Conservation (phyloP, 768 basidiomycete genomes). For the Kwoniella pini region DNA sequence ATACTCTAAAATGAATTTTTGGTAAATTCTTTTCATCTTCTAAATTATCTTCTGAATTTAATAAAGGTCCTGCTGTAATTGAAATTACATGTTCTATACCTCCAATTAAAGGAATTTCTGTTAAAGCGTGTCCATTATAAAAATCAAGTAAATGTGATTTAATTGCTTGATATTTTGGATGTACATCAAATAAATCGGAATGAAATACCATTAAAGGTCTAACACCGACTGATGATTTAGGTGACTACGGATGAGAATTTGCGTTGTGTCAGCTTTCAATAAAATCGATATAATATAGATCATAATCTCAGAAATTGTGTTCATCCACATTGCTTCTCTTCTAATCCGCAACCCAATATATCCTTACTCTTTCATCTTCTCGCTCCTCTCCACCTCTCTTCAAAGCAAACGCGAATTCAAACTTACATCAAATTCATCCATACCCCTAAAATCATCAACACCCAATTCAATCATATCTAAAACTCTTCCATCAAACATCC, state of each 20-base stretch:
- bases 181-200: constrained; percentile 89
- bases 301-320: too few species aligned
- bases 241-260: constrained; percentile 61
- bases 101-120: constrained; percentile 68
- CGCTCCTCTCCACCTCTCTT: too few species aligned
- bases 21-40: constrained; percentile 60
- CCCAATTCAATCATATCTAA: constrained; percentile 96
- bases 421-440: constrained; percentile 80
- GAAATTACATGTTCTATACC: constrained; percentile 53
- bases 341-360: too few species aligned
- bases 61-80: constrained; percentile 51
- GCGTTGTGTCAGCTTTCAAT: background rate
- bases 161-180: constrained; percentile 85
- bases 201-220: constrained; percentile 95
- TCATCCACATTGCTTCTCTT: too few species aligned
- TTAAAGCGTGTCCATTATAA: constrained; percentile 80
- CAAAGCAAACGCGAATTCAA: too few species aligned
- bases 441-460: constrained; percentile 74
- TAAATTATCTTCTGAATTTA: constrained; percentile 50
- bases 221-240: constrained; percentile 84
- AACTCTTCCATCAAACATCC: constrained; percentile 81
- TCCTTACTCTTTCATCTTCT: too few species aligned
- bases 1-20: constrained; percentile 83
- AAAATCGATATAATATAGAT: background rate
- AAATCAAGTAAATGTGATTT: constrained; percentile 88